Evolutionary conservation across 768 basidiomycete genomes (phyloP).

Genomic region (Russula olivacea): DNA sequence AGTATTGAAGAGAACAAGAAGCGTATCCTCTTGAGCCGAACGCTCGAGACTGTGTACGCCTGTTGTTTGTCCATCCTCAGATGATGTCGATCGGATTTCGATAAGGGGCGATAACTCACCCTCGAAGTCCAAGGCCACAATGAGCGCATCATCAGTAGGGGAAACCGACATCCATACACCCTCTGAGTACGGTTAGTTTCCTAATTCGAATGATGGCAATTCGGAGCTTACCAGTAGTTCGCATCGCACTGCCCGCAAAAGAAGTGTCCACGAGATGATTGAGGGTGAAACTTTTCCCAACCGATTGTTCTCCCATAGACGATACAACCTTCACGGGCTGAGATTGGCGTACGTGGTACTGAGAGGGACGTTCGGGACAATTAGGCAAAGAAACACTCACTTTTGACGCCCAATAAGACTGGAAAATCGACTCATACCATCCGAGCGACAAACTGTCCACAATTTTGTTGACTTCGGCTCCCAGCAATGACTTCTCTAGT

Average conservation of each 20-base stretch:
- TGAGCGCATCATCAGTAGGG: conserved; percentile 47
- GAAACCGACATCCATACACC: conserved; percentile 67
- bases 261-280: conserved; percentile 62
- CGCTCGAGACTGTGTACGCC: conserved; percentile 64
- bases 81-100: background rate
- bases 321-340: conserved; percentile 61
- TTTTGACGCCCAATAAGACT: conserved; percentile 57
- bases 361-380: background rate
- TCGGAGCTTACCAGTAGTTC: conserved; percentile 41
- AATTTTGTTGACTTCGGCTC: conserved; percentile 54
- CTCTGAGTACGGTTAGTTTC: conserved; percentile 31
- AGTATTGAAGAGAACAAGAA: conserved; percentile 59
- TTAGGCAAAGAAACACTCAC: conserved; percentile 26
- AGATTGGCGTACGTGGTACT: background rate
- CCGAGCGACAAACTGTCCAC: conserved; percentile 52
- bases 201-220: background rate
- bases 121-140: conserved; percentile 63
- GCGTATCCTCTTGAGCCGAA: conserved; percentile 57
- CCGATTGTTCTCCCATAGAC: conserved; percentile 65
- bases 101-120: conserved; percentile 31
- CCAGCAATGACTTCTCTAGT: conserved; percentile 50
- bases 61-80: conserved; percentile 16
- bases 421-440: conserved; percentile 62
- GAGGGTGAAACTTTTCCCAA: conserved; percentile 54
- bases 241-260: conserved; percentile 61